Evolutionary conservation across 768 basidiomycete species (phyloP), one percentile per base, ranked within the genome.

Genomic region (Suillus subluteus): DNA sequence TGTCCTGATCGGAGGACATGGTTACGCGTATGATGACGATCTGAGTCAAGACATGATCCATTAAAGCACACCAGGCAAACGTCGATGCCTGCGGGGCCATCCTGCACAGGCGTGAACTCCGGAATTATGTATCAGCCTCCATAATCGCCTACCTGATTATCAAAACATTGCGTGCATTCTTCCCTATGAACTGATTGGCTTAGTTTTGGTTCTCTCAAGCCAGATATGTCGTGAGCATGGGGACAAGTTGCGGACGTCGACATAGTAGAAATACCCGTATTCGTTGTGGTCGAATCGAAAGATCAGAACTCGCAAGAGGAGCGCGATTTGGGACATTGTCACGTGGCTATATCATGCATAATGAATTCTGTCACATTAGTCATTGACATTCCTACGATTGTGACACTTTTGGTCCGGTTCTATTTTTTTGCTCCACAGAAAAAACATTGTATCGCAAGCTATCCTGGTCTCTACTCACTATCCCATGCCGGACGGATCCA

Each of bases 101-200:
- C 95, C 91, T 96, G 71, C 61, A 65, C 30, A 52, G 41, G 26
- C 32, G 26, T 48, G 58, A 18, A 37, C 23, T 40, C 44, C 23
- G 23, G 26, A 65, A 23, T 43, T 44, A 15, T 23, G 18, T 38
- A 63, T 44, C 62, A 46, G 21, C 12, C 62, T 63, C 59, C 59
- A 13, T 32, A 64, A 68, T 69, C 66, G 61, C 75, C 52, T 26
- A 91, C 95, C 87, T 98, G 96, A 72, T 87, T 88, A 77, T 98
- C 96, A 75, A 98, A 99, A 74, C 97, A 99, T 66, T 96, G 95
- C 0, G 96, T 98, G 74, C 97, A 99, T 78, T 99, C 96, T 79
- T 98, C 95, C 9, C 96, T 81, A 71, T 96, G 90, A 0, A 95
- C 92, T 0, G 86, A 85, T 68, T 95, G 90, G 5, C 86, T 88